Conservation (phyloP, 768 basidiomycete genomes). For the Asterophora parasitica region DNA sequence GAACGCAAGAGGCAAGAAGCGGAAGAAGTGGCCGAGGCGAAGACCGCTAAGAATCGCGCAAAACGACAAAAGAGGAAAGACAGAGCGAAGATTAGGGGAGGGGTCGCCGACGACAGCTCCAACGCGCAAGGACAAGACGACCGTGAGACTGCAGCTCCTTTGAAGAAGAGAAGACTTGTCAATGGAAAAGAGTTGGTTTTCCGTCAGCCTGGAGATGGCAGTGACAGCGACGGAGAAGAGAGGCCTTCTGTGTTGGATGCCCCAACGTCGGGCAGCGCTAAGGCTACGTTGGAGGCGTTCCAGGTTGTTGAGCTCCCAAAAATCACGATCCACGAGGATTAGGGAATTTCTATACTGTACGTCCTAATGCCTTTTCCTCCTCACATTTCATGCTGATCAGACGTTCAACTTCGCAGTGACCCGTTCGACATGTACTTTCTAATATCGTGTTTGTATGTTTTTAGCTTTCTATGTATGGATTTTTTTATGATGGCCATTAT, state of each 20-base stretch:
- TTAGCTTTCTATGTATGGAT: no score
- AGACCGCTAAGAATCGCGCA: slow-evolving; percentile 93
- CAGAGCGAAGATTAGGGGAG: slow-evolving; percentile 44
- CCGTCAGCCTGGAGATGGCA: slow-evolving; percentile 39
- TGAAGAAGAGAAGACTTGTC: slow-evolving; percentile 80
- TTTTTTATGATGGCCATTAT: no score
- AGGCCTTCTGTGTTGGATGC: background rate
- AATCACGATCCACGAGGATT: slow-evolving; percentile 11
- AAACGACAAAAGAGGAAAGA: slow-evolving; percentile 93
- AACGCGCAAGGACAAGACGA: slow-evolving; percentile 11
- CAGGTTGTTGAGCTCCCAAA: slow-evolving; percentile 8
- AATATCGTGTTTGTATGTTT: no score
- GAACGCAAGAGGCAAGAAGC: slow-evolving; percentile 67
- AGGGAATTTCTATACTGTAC: background rate
- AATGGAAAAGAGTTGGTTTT: slow-evolving; percentile 69
- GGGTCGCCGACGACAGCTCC: slow-evolving; percentile 22
- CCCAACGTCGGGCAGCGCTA: background rate
- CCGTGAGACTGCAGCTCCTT: slow-evolving; percentile 33
- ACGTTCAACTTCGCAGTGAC: no score
- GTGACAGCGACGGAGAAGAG: slow-evolving; percentile 26
- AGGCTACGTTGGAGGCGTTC: background rate
- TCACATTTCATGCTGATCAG: no score
- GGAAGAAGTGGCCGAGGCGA: slow-evolving; percentile 70
- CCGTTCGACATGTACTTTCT: no score
- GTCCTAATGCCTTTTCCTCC: background rate